These are phyloP conservation scores for Citrus cavaleriei DNA, from an alignment of 345 rosid species.

Conservation along the genomic window DNA sequence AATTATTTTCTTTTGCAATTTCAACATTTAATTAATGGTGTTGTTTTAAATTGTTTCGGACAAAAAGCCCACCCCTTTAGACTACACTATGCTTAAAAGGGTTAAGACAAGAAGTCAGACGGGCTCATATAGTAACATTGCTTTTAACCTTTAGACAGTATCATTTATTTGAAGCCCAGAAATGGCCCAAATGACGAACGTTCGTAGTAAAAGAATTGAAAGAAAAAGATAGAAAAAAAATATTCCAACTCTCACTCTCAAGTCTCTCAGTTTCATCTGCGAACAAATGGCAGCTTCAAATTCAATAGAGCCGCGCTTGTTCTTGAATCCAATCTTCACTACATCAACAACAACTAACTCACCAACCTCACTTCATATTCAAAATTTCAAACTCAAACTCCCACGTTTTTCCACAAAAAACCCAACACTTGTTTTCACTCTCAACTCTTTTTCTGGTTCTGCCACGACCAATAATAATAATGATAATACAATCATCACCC, in stretches of 20 bases:
- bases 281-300: constrained; percentile 37
- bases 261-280: background rate
- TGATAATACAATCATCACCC: too few relatives aligned
- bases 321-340: background rate
- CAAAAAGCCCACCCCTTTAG: too few relatives aligned
- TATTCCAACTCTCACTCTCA: background rate
- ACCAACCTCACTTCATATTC: constrained; percentile 1
- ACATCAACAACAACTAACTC: background rate
- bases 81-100: background rate
- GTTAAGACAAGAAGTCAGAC: too few relatives aligned
- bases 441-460: background rate
- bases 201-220: background rate
- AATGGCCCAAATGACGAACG: background rate
- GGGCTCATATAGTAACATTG: background rate
- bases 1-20: too few relatives aligned
- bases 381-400: constrained; percentile 18
- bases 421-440: constrained; percentile 3
- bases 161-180: background rate
- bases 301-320: constrained; percentile 22
- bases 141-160: too few relatives aligned
- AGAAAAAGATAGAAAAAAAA: background rate
- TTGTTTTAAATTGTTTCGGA: too few relatives aligned
- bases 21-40: too few relatives aligned
- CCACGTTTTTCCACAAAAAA: constrained; percentile 17
- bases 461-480: too few relatives aligned